These are phyloP conservation scores for Gracilariopsis chorda DNA, from an alignment of 23 red algal species.

Conservation along the genomic window DNA sequence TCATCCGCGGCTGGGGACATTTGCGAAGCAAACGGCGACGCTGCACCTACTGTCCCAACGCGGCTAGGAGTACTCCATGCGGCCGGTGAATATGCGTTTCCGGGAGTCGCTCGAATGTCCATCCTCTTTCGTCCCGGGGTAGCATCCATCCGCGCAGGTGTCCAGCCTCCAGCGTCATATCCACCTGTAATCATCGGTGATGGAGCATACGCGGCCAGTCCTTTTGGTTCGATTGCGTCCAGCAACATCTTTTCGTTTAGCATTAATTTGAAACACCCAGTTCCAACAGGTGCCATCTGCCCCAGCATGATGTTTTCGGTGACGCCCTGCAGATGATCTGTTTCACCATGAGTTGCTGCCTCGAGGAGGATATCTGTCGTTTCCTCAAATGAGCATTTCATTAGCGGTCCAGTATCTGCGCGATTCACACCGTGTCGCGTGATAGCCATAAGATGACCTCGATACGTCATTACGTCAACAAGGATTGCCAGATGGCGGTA, in stretches of 20 bases:
- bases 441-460: constrained; percentile 93
- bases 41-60: not conserved
- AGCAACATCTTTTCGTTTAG: constrained; percentile 83
- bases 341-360: constrained; percentile 78
- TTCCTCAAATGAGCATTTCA: constrained; percentile 97
- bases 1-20: constrained; percentile 61
- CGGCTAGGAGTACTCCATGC: constrained; percentile 33
- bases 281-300: constrained; percentile 82
- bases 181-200: constrained; percentile 14
- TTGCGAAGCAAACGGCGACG: constrained; percentile 29
- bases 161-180: not conserved
- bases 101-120: constrained; percentile 52
- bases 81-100: constrained; percentile 71
- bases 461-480: constrained; percentile 92
- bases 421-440: constrained; percentile 94
- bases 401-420: constrained; percentile 78
- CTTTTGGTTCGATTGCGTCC: constrained; percentile 61
- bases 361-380: constrained; percentile 92
- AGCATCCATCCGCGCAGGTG: not conserved
- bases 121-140: constrained; percentile 49
- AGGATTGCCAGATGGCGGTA: constrained; percentile 95
- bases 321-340: constrained; percentile 78
- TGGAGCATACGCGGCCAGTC: not conserved
- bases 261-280: constrained; percentile 83
- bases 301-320: constrained; percentile 98